phyloP scores from a whole-genome alignment of 2,329 filamentous ascomycete genomes.

The Fusarium coicis region DNA sequence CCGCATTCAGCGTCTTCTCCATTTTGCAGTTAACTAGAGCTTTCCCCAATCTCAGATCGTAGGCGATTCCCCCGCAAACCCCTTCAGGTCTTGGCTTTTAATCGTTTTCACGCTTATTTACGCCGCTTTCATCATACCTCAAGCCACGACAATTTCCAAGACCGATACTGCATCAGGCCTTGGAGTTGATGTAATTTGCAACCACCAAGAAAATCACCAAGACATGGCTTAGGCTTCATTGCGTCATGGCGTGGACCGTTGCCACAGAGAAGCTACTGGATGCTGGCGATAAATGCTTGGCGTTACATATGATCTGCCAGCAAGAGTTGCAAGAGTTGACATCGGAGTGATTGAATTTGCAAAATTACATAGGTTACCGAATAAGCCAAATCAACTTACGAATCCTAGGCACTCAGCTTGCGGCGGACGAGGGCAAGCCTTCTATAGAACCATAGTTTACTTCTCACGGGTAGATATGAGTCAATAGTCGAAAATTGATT shows the following conservation, averaged over 20 bases:
- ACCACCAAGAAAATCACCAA: neutral
- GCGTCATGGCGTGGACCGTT: neutral
- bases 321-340: too few relatives aligned
- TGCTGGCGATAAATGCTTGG: neutral
- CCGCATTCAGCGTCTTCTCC: neutral
- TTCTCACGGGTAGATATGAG: neutral
- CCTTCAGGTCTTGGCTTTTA: neutral
- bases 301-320: too few relatives aligned
- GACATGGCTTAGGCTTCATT: neutral
- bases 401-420: neutral
- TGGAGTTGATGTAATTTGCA: neutral
- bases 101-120: neutral
- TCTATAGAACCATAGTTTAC: neutral
- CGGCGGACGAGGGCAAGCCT: too few relatives aligned
- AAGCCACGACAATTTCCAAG: neutral
- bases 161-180: neutral
- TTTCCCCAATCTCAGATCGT: neutral
- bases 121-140: slow-evolving; percentile 15
- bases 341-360: too few relatives aligned
- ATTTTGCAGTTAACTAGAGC: neutral
- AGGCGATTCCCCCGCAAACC: neutral
- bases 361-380: too few relatives aligned
- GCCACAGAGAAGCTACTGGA: neutral
- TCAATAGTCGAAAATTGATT: neutral
- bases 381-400: neutral